Evolutionary conservation across 257 asterid species (phyloP).

Genomic region (Scutellaria galericulata): DNA sequence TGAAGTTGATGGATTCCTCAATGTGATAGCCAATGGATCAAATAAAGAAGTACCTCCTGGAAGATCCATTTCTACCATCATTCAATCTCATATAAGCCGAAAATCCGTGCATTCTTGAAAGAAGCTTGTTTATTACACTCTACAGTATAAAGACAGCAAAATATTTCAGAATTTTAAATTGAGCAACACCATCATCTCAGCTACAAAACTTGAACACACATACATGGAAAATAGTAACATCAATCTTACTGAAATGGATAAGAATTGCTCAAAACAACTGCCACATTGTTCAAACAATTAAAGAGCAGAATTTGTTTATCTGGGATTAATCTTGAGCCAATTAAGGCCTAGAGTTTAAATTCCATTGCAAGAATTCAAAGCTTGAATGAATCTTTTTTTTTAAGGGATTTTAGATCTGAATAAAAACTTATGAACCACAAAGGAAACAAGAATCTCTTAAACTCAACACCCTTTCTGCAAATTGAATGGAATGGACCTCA

Average conservation of each 20-base stretch:
- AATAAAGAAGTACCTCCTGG: constrained; percentile 62
- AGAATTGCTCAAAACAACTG: not conserved
- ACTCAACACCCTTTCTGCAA: constrained; percentile 10
- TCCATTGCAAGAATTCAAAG: constrained; percentile 19
- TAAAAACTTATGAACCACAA: constrained; percentile 13
- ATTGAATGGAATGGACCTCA: constrained; percentile 29
- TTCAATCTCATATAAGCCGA: constrained; percentile 36
- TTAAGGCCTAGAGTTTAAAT: constrained; percentile 9
- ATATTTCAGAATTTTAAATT: constrained; percentile 14
- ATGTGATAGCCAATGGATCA: constrained; percentile 49
- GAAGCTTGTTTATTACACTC: constrained; percentile 29
- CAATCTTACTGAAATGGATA: not conserved
- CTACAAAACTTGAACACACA: not conserved
- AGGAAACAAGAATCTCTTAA: constrained; percentile 7
- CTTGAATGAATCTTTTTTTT: constrained; percentile 39
- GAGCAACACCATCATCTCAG: not conserved
- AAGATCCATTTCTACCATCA: constrained; percentile 58
- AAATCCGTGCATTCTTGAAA: constrained; percentile 36
- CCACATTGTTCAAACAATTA: constrained; percentile 26
- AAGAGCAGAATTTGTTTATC: constrained; percentile 11
- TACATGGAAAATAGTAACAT: constrained; percentile 13
- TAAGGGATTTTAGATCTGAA: constrained; percentile 48
- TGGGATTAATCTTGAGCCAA: constrained; percentile 27
- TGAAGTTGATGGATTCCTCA: constrained; percentile 65
- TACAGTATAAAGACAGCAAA: constrained; percentile 18